Evolutionary conservation across 1,284 basidiomycete genomes (phyloP), one percentile per base, ranked within the genome.

Genomic region (Calocybe gambosa): DNA sequence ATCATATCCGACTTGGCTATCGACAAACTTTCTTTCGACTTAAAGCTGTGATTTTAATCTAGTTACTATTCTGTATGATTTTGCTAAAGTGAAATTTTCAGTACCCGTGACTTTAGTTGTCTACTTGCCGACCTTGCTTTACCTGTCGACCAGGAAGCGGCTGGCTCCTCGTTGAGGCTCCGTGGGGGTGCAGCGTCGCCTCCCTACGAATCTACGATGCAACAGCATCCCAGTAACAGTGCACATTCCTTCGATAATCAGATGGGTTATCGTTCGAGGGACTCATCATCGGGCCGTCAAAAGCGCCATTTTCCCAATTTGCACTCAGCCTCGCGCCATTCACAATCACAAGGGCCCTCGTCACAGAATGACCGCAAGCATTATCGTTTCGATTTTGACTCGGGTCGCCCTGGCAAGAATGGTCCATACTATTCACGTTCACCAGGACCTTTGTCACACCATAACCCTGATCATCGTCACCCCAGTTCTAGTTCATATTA

Each of bases 101-200:
- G 58, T 45, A 40, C 31, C 1, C 51, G 56, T 34, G 49, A 55
- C 19, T 60, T 60, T 38, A 15, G 45, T 13, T 58, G 57, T 40
- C 19, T 47, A 0, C 26, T 49, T 16, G 36, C n/a, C 5, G 56
- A 57, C 36, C 39, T 52, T 13, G 8, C 15, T 18, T 19, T 23
- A n/a, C 39, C 39, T 33, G n/a, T 5, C 2, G 12, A 40, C 10
- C 13, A 16, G 0, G 5, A 15, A 19, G 26, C 13, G 23, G 26
- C 43, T n/a, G 42, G 39, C 0, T 19, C 28, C 15, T 3, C 38
- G 25, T 34, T 40, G 31, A 41, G 16, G 16, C 33, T 34, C 8
- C 33, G 20, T 16, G 42, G 42, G 3, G 42, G 40, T 12, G 35
- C 36, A 20, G 7, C 26, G 15, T 33, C 45, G 4, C 21, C 21